Evolutionary conservation across 176 grass and related monocot species (phyloP).

Genomic region (Bromus sterilis): DNA sequence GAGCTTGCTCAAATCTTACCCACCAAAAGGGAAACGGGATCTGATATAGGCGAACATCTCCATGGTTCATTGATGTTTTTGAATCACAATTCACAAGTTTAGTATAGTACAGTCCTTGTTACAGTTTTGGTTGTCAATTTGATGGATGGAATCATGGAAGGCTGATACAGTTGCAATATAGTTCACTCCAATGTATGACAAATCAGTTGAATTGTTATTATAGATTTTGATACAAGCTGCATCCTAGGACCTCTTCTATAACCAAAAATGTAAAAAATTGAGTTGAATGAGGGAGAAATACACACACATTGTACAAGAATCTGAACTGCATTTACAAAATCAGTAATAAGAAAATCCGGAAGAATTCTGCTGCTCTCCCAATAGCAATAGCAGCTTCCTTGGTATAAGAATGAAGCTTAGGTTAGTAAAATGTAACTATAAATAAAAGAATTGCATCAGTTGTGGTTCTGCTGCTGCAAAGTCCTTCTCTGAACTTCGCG

Average conservation of each 20-base stretch:
- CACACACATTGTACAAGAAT: slow-evolving; percentile 24
- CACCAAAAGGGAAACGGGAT: neutral
- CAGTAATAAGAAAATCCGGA: slow-evolving; percentile 8
- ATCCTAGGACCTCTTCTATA: neutral
- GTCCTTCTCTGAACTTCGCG: neutral
- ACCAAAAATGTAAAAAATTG: neutral
- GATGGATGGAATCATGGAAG: slow-evolving; percentile 1
- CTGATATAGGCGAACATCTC: neutral
- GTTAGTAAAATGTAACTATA: slow-evolving; percentile 32
- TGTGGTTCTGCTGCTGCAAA: neutral
- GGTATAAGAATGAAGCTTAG: slow-evolving; percentile 14
- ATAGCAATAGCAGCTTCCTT: slow-evolving; percentile 10
- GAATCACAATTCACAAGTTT: slow-evolving; percentile 5
- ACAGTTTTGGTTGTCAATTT: slow-evolving; percentile 2
- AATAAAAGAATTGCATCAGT: slow-evolving; percentile 44
- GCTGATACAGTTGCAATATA: neutral
- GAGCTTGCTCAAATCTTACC: slow-evolving; percentile 4
- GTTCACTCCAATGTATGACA: slow-evolving; percentile 18
- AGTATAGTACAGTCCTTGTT: slow-evolving; percentile 13
- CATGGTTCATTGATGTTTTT: neutral
- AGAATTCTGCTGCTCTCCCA: neutral
- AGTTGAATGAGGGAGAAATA: slow-evolving; percentile 20
- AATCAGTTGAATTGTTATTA: slow-evolving; percentile 13
- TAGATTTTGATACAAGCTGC: neutral
- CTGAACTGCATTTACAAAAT: slow-evolving; percentile 45